phyloP scores from a whole-genome alignment of 202 grass and related monocot species.

The Bolboschoenoplectus hybrid region DNA sequence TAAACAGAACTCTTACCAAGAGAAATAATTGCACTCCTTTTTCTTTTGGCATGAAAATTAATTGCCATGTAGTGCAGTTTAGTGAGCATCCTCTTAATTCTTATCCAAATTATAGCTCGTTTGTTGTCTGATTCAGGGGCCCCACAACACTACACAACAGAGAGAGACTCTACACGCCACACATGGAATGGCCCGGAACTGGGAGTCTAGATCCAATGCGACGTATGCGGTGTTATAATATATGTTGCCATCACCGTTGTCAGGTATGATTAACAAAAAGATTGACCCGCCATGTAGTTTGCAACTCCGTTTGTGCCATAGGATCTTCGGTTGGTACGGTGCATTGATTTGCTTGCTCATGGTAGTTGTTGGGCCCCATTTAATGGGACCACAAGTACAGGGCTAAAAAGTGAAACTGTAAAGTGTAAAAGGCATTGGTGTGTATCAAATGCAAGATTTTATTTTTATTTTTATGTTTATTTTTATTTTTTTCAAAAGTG shows the following conservation, averaged over 20 bases:
- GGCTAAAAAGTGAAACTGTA: constrained; percentile 30
- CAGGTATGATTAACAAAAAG: neutral
- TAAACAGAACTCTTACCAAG: neutral
- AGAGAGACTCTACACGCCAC: neutral
- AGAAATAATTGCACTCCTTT: neutral
- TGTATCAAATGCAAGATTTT: neutral
- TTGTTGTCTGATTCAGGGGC: neutral
- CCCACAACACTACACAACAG: constrained; percentile 22
- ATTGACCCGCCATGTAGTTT: neutral
- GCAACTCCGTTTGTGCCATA: neutral
- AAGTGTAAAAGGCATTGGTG: constrained; percentile 17
- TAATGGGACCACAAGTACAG: constrained; percentile 16
- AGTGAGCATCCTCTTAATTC: constrained; percentile 2
- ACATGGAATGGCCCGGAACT: neutral
- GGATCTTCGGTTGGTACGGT: neutral
- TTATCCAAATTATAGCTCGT: neutral
- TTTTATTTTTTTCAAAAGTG: neutral
- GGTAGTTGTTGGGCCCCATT: neutral
- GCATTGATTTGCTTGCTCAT: constrained; percentile 18
- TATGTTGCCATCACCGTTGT: neutral
- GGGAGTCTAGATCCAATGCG: neutral
- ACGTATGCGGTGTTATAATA: neutral
- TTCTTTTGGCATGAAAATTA: neutral
- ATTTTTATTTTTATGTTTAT: neutral
- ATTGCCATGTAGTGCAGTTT: neutral